Percentiles rank a stretch among this genome's conserved stretches.
These are phyloP conservation scores for Arbutus unedo DNA, from an alignment of 148 eudicot species.

Conservation along the genomic window DNA sequence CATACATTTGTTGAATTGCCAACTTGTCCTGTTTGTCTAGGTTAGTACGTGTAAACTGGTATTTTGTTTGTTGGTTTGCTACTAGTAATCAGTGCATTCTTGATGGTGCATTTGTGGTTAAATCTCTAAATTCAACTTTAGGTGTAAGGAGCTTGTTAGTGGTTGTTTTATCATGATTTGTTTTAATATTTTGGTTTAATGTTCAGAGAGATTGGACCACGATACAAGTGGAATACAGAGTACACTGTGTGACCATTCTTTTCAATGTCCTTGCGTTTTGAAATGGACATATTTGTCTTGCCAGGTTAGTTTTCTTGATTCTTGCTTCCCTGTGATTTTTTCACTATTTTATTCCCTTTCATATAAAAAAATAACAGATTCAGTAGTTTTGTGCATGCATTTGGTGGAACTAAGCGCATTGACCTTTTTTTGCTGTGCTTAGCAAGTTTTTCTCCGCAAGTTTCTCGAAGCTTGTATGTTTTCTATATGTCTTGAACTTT, in stretches of 20 bases:
- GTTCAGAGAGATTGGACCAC: constrained; percentile 86
- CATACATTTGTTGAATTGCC: constrained; percentile 68
- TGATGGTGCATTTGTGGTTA: not conserved
- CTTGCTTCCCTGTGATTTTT: not conserved
- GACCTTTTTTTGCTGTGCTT: not conserved
- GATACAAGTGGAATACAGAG: constrained; percentile 90
- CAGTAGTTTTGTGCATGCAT: not conserved
- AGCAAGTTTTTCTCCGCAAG: not conserved
- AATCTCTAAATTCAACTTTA: not conserved
- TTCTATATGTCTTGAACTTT: not conserved
- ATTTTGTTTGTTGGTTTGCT: not conserved
- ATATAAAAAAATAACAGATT: not conserved
- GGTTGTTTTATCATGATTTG: constrained; percentile 17
- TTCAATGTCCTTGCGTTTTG: constrained; percentile 76
- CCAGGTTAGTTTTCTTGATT: constrained; percentile 44
- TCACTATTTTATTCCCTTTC: too few species aligned
- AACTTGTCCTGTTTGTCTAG: constrained; percentile 93
- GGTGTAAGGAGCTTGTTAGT: not conserved
- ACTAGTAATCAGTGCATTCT: not conserved
- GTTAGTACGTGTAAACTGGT: constrained; percentile 35
- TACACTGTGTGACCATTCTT: constrained; percentile 83
- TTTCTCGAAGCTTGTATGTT: not conserved
- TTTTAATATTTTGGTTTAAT: constrained; percentile 12
- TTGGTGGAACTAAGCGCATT: not conserved
- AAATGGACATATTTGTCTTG: constrained; percentile 95